Base-by-base conservation (phyloP, 106 monocot genomes). In the Acorus calamus region DNA sequence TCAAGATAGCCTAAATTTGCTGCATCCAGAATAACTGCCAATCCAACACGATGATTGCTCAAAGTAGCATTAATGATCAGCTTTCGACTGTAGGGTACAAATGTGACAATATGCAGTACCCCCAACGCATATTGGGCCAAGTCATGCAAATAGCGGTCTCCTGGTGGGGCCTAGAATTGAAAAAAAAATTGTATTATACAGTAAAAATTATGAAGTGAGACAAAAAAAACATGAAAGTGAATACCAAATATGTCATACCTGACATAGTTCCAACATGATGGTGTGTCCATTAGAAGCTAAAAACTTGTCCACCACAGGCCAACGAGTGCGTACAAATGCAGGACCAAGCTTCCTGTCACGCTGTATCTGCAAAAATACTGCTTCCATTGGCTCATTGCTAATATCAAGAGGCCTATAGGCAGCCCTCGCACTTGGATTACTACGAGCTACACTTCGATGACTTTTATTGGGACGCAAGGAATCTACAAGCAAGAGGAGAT, bases 281-380 rank as follows among this genome's bases (percentile, higher is more conserved):
- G 77, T 80, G 56, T 96, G 91, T 0, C 96, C 96, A 78, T 91
- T 96, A 46, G 71, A 87, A 28, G 78, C 53, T 54, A 96, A 74
- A 68, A 96, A 96, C 55, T 84, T 80, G 51, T 96, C 96, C 56
- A 91, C 84, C 45, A 67, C 84, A 67, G 82, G 83, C 96, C 96
- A 96, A 14, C 83, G 82, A 45, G 87, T 80, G 75, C 87, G 72
- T 50, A 88, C 91, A 74, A 96, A 79, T 63, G 80, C 84, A 73
- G 87, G 74, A 5, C 96, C 96, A 66, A 96, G 78, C 72, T 96
- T 96, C 62, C 96, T 84, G 66, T 96, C 96, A 43, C 91, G 81
- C 74, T 96, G 91, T 66, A 91, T 90, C 60, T 83, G 96, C 52
- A 76, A 73, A 65, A 91, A 88, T 28, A 96, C 80, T 11, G 82